Conservation (phyloP, 257 asterid species). For the Perilla frutescens region DNA sequence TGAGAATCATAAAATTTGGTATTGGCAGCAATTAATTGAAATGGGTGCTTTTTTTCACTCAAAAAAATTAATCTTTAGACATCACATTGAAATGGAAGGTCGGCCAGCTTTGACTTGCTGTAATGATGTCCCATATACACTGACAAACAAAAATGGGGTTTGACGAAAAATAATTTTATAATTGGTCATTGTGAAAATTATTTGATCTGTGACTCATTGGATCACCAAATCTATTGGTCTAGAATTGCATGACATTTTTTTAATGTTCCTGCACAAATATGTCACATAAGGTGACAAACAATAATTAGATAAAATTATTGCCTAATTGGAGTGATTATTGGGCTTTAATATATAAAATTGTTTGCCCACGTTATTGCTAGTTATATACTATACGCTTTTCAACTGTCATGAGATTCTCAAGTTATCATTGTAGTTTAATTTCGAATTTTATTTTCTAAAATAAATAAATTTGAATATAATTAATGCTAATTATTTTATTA, state of each 20-base stretch:
- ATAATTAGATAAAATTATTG: not conserved
- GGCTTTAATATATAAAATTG: not conserved
- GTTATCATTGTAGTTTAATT: not conserved
- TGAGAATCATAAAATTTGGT: constrained; percentile 34
- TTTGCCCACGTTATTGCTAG: constrained; percentile 28
- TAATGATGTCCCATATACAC: constrained; percentile 45
- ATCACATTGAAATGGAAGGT: constrained; percentile 47
- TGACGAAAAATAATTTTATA: constrained; percentile 33
- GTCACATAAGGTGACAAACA: constrained; percentile 25
- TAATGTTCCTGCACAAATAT: constrained; percentile 21
- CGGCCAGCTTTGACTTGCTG: constrained; percentile 57
- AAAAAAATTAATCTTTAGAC: constrained; percentile 35
- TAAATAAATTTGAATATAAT: too few species aligned
- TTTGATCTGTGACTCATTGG: constrained; percentile 37
- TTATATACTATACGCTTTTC: too few species aligned
- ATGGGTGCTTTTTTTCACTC: constrained; percentile 29
- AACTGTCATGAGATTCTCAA: too few species aligned
- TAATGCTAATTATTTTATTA: too few species aligned
- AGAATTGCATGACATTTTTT: constrained; percentile 22
- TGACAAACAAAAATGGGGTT: constrained; percentile 38
- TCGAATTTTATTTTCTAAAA: not conserved
- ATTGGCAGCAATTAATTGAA: constrained; percentile 39
- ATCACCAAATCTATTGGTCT: constrained; percentile 43
- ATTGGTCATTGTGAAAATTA: constrained; percentile 39
- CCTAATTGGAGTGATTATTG: constrained; percentile 22